Conservation (phyloP, 78 protist species). For the Trichosphaerium sp. region DNA sequence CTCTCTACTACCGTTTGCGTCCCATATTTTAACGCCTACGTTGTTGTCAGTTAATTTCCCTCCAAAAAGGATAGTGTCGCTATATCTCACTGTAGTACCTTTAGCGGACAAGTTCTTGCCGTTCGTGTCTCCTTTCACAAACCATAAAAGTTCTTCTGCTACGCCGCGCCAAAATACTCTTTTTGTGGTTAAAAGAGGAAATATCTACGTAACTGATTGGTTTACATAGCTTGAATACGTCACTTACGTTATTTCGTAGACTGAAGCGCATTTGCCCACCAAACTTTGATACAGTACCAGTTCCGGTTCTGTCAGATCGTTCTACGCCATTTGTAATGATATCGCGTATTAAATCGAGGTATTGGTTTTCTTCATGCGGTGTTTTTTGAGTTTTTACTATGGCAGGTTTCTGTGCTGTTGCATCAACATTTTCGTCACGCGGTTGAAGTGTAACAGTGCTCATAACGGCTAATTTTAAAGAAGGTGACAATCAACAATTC, state of each 20-base stretch:
- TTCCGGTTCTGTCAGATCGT: slow-evolving; percentile 77
- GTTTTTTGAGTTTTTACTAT: not conserved
- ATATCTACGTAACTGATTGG: no score
- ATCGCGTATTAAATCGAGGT: slow-evolving; percentile 52
- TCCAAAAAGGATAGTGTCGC: no score
- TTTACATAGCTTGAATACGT: not conserved
- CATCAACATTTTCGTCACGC: not conserved
- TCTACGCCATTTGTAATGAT: slow-evolving; percentile 38
- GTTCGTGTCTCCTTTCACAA: slow-evolving; percentile 61
- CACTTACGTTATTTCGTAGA: slow-evolving; percentile 12
- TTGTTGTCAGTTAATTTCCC: no score
- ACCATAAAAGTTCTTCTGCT: slow-evolving; percentile 86
- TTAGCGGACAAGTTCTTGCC: slow-evolving; percentile 40
- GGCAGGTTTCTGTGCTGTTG: no score
- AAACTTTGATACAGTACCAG: slow-evolving; percentile 56
- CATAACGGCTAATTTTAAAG: not conserved
- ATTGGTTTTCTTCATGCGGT: slow-evolving; percentile 56
- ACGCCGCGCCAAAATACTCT: slow-evolving; percentile 81
- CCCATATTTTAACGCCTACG: slow-evolving; percentile 83
- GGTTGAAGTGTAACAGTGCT: not conserved
- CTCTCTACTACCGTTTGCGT: slow-evolving; percentile 68
- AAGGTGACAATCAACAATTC: no score
- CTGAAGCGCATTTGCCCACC: slow-evolving; percentile 61
- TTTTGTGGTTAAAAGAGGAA: slow-evolving; percentile 89
- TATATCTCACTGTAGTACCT: no score